These are phyloP conservation scores for Trichosanthes cucumerina DNA, from an alignment of 306 rosid genomes.

Conservation along the genomic window DNA sequence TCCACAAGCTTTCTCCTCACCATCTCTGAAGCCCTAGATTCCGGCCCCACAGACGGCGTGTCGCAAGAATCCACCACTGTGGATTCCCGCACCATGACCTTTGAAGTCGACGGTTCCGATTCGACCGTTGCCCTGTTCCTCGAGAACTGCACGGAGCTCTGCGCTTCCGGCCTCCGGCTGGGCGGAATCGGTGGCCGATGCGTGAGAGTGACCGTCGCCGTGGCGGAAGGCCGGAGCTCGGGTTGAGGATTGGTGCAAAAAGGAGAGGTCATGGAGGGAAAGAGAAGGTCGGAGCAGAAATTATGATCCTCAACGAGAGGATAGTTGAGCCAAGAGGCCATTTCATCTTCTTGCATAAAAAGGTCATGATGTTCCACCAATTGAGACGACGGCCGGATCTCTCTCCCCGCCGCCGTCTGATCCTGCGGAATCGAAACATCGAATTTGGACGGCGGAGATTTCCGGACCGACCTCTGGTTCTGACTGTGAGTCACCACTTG, in stretches of 20 bases:
- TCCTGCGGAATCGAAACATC: conserved; percentile 23
- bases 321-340: conserved; percentile 62
- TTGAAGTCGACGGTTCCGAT: conserved; percentile 27
- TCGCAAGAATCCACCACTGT: conserved; percentile 58
- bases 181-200: conserved; percentile 38
- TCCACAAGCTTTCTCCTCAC: conserved; percentile 18
- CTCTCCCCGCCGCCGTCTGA: conserved; percentile 14
- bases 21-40: conserved; percentile 25
- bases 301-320: conserved; percentile 47
- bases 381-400: conserved; percentile 26
- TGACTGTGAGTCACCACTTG: conserved; percentile 54
- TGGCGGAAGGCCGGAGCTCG: conserved; percentile 22
- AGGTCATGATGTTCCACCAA: conserved; percentile 19
- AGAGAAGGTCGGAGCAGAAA: conserved; percentile 45
- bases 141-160: conserved; percentile 29
- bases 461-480: conserved; percentile 35
- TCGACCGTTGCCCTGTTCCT: conserved; percentile 21
- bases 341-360: conserved; percentile 75
- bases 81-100: conserved; percentile 21
- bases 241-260: conserved; percentile 6
- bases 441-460: conserved; percentile 15
- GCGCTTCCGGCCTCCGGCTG: conserved; percentile 20
- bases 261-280: conserved; percentile 12
- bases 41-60: conserved; percentile 24
- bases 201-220: background rate